Conservation (phyloP, 2,329 filamentous ascomycete species). For the Trichophyton rubrum region DNA sequence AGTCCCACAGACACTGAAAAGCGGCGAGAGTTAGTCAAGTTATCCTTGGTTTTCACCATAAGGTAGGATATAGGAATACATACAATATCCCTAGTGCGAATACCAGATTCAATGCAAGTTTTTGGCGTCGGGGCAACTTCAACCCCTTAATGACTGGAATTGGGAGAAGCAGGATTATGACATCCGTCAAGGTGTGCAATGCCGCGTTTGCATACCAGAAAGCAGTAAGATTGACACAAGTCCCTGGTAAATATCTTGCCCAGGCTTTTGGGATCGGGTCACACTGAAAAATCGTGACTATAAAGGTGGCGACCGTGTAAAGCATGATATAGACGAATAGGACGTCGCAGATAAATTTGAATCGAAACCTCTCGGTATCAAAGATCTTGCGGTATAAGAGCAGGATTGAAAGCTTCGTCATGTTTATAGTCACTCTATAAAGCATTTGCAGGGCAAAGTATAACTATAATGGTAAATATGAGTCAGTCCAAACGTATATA, state of each 20-base stretch:
- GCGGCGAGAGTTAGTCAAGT: not conserved
- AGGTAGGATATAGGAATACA: constrained; percentile 10
- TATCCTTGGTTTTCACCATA: not conserved
- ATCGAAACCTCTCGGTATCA: constrained; percentile 35
- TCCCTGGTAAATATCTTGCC: constrained; percentile 30
- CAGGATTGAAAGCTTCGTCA: constrained; percentile 43
- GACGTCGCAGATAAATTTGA: constrained; percentile 33
- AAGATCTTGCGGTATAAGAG: constrained; percentile 46
- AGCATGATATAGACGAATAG: constrained; percentile 33
- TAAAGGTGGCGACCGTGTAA: constrained; percentile 37
- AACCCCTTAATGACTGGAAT: constrained; percentile 23
- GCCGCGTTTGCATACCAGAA: constrained; percentile 41
- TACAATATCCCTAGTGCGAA: constrained; percentile 30
- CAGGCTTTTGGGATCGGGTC: constrained; percentile 37
- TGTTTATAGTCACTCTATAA: constrained; percentile 44
- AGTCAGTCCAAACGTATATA: not conserved
- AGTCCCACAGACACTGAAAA: constrained; percentile 18
- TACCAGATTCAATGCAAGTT: constrained; percentile 37
- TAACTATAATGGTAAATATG: constrained; percentile 21
- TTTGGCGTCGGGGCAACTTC: constrained; percentile 29
- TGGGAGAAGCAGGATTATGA: constrained; percentile 24
- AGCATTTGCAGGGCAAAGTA: constrained; percentile 43
- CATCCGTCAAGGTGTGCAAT: constrained; percentile 25
- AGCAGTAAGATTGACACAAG: constrained; percentile 35
- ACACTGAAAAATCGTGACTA: constrained; percentile 41